phyloP scores from a whole-genome alignment of 768 basidiomycete genomes.

The Tylopilus intermedius region DNA sequence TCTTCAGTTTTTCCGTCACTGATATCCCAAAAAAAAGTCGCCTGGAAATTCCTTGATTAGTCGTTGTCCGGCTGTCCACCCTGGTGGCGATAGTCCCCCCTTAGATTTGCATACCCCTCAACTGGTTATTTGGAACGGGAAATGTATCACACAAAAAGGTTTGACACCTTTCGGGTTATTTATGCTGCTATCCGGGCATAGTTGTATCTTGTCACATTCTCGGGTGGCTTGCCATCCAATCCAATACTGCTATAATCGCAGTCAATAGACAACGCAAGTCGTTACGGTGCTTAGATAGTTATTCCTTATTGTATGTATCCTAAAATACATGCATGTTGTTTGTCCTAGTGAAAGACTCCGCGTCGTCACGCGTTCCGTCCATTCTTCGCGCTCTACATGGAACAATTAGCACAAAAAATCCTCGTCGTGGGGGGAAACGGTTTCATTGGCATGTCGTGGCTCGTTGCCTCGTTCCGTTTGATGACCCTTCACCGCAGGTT shows the following conservation, averaged over 20 bases:
- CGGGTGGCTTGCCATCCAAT: constrained; percentile 13
- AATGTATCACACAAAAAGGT: neutral
- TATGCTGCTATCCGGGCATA: constrained; percentile 18
- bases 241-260: neutral
- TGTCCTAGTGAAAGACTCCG: neutral
- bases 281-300: neutral
- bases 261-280: neutral
- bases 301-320: neutral
- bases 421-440: constrained; percentile 99
- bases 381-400: constrained; percentile 6
- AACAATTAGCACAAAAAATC: constrained; percentile 47
- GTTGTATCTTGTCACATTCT: neutral
- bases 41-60: constrained; percentile 25
- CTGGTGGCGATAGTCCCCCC: constrained; percentile 37
- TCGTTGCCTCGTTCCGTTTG: neutral
- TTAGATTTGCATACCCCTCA: constrained; percentile 1
- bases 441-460: constrained; percentile 69
- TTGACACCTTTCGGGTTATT: constrained; percentile 4
- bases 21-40: constrained; percentile 20
- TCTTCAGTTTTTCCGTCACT: neutral
- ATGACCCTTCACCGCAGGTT: constrained; percentile 51
- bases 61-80: constrained; percentile 33
- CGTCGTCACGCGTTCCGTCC: neutral
- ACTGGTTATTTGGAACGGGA: neutral
- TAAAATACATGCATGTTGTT: neutral